Percentiles rank a stretch among this genome's conserved stretches.
phyloP scores from a whole-genome alignment of 371 early-diverging fungal genomes.

The Mucor mucedo region DNA sequence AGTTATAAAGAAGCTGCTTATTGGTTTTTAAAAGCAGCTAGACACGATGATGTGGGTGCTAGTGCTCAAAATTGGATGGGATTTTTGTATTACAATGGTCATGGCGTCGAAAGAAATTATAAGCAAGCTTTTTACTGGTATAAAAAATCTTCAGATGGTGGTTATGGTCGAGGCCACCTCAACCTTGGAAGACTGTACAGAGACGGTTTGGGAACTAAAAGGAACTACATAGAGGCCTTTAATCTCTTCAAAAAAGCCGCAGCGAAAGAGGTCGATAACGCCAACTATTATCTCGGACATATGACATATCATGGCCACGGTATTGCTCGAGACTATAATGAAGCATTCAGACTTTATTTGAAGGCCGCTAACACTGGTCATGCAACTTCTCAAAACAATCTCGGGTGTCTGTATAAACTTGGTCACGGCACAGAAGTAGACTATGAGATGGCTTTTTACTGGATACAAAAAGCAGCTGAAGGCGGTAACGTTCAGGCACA shows the following conservation, averaged over 20 bases:
- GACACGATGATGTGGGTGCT: conserved; percentile 68
- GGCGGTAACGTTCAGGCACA: not conserved
- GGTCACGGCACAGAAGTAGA: not conserved
- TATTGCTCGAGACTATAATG: not conserved
- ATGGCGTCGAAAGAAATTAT: conserved; percentile 63
- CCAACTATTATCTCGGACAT: not conserved
- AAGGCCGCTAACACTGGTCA: conserved; percentile 5
- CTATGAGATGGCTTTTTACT: not conserved
- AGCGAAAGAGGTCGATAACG: not conserved
- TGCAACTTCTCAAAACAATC: not conserved
- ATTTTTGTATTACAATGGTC: conserved; percentile 78
- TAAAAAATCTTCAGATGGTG: conserved; percentile 52
- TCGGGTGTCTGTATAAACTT: conserved; percentile 3
- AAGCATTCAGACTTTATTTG: conserved; percentile 1
- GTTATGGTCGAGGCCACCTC: not conserved
- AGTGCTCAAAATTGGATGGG: conserved; percentile 82
- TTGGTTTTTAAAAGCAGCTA: conserved; percentile 38
- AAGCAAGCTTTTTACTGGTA: conserved; percentile 69
- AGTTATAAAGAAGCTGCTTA: not conserved
- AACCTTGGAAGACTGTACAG: not conserved
- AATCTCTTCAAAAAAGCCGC: conserved; percentile 1
- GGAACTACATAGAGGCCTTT: not conserved
- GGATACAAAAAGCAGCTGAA: conserved; percentile 4
- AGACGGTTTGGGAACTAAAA: not conserved
- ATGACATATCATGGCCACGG: conserved; percentile 9